phyloP scores from a whole-genome alignment of 495 filamentous ascomycete species.

The Aspergillus coremiiformis region DNA sequence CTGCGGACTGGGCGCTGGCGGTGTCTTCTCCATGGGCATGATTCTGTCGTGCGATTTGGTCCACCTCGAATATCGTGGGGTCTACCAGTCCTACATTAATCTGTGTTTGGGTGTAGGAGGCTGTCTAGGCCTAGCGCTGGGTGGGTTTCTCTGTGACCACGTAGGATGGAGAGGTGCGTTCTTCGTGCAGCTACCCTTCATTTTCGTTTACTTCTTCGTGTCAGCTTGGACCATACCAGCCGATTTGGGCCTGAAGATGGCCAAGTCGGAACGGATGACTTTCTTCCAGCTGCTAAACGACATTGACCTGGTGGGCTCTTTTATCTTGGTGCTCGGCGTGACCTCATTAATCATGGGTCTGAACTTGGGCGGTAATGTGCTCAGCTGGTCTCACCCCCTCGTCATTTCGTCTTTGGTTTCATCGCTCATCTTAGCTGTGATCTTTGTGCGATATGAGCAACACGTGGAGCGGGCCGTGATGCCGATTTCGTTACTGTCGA shows the following conservation, averaged over 20 bases:
- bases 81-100: conserved; percentile 73
- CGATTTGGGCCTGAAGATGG: conserved; percentile 47
- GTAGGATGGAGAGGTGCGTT: conserved; percentile 72
- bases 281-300: conserved; percentile 51
- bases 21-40: conserved; percentile 62
- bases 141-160: conserved; percentile 64
- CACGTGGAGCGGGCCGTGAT: conserved; percentile 59
- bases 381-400: conserved; percentile 64
- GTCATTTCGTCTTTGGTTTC: conserved; percentile 55
- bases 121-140: conserved; percentile 62
- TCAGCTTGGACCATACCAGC: conserved; percentile 51
- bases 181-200: conserved; percentile 57
- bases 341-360: conserved; percentile 66
- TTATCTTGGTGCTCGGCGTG: conserved; percentile 55
- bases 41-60: conserved; percentile 72
- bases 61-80: conserved; percentile 64
- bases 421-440: conserved; percentile 46
- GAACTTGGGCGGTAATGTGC: conserved; percentile 71
- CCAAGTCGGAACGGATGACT: conserved; percentile 39
- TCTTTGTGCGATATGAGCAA: conserved; percentile 58
- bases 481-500: conserved; percentile 55
- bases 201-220: conserved; percentile 52
- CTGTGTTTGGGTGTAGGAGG: conserved; percentile 56
- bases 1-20: conserved; percentile 68
- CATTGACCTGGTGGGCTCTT: conserved; percentile 62